Conservation (phyloP, 148 eudicot species). For the Vaccinium vitisidaea region DNA sequence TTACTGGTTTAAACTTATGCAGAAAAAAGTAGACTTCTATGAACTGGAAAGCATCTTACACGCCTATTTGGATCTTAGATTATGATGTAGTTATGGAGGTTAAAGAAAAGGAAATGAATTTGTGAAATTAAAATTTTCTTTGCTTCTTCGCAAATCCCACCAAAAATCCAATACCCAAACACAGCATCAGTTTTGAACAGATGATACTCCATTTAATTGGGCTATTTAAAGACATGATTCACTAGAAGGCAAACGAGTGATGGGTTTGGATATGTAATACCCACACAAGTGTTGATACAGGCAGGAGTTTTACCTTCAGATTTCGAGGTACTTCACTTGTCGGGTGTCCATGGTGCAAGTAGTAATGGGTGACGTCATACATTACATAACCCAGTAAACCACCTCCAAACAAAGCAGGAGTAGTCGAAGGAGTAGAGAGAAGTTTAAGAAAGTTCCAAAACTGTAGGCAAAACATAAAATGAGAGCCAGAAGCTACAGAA, state of each 20-base stretch:
- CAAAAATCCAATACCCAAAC: neutral
- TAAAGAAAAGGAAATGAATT: slow-evolving; percentile 1
- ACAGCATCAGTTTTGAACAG: neutral
- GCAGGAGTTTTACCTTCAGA: slow-evolving; percentile 60
- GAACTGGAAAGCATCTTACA: neutral
- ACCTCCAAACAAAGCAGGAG: slow-evolving; percentile 89
- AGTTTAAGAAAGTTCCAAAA: slow-evolving; percentile 65
- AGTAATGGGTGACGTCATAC: slow-evolving; percentile 94
- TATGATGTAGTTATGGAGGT: neutral
- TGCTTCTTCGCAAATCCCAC: neutral
- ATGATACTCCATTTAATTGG: neutral
- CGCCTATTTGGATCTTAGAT: neutral
- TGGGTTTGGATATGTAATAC: neutral
- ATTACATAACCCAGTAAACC: slow-evolving; percentile 82
- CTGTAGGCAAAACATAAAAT: slow-evolving; percentile 35
- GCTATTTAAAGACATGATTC: neutral
- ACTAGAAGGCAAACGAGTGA: neutral
- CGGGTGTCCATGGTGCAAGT: slow-evolving; percentile 95
- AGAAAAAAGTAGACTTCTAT: neutral
- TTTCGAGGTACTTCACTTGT: slow-evolving; percentile 45
- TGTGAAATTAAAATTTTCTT: neutral
- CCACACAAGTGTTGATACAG: neutral
- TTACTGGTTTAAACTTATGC: neutral
- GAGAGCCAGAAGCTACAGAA: slow-evolving; percentile 3
- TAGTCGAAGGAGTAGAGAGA: slow-evolving; percentile 57